phyloP scores from a whole-genome alignment of 2,329 filamentous ascomycete species.

The Arthrobotrys sinensis region DNA sequence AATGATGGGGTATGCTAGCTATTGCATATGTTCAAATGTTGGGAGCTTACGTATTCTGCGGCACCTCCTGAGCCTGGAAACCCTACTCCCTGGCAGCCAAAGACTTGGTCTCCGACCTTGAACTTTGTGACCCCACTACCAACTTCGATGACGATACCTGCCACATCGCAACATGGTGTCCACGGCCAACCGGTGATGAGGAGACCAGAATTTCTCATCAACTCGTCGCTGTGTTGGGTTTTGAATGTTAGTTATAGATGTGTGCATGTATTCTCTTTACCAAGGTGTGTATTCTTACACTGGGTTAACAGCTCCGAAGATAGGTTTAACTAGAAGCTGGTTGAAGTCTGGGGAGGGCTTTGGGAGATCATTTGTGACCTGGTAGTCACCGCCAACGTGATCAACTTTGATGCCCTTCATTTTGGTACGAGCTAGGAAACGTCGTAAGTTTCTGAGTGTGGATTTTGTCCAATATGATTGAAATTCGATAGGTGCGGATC shows the following conservation, averaged over 20 bases:
- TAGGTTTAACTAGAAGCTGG: slow-evolving; percentile 52
- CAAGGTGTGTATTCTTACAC: slow-evolving; percentile 31
- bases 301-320: slow-evolving; percentile 51
- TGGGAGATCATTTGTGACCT: slow-evolving; percentile 39
- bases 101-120: slow-evolving; percentile 49
- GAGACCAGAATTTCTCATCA: slow-evolving; percentile 48
- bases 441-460: not conserved
- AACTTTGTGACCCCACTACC: slow-evolving; percentile 44
- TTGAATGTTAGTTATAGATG: not conserved
- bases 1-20: not conserved
- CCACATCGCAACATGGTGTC: slow-evolving; percentile 52
- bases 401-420: slow-evolving; percentile 56
- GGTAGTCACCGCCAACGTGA: slow-evolving; percentile 29
- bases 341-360: slow-evolving; percentile 26
- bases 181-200: slow-evolving; percentile 46
- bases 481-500: no score
- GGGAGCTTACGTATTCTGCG: slow-evolving; percentile 60
- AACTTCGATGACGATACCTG: slow-evolving; percentile 45
- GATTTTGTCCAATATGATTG: no score
- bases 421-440: slow-evolving; percentile 3
- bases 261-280: not conserved
- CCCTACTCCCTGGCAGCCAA: slow-evolving; percentile 50
- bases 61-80: slow-evolving; percentile 53
- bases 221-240: slow-evolving; percentile 32
- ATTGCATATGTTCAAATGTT: slow-evolving; percentile 16